Conservation (phyloP, 2,329 filamentous ascomycete species). For the Emmonsiellopsis sp. region DNA sequence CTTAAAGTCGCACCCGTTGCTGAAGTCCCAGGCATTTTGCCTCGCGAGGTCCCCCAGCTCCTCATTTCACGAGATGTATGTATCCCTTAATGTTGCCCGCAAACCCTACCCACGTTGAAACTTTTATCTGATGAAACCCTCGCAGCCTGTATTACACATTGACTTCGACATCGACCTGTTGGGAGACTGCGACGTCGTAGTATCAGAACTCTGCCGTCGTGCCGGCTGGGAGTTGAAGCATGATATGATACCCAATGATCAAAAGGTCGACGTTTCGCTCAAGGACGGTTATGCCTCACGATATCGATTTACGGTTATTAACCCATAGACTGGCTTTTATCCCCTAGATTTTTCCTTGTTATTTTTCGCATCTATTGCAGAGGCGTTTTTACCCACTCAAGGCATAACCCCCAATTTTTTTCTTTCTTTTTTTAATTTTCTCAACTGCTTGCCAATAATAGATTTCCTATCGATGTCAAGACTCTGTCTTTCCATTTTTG, state of each 20-base stretch:
- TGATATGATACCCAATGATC: constrained; percentile 67
- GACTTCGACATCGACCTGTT: constrained; percentile 94
- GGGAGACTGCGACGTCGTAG: constrained; percentile 88
- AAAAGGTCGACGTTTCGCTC: constrained; percentile 49
- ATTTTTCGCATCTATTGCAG: neutral
- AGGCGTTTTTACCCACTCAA: constrained; percentile 39
- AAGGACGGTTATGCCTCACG: constrained; percentile 41
- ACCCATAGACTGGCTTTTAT: constrained; percentile 5
- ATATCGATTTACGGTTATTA: constrained; percentile 32
- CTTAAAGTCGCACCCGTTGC: constrained; percentile 93
- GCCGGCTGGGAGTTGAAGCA: constrained; percentile 74
- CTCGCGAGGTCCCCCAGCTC: constrained; percentile 74
- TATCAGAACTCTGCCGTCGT: constrained; percentile 73
- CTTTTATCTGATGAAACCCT: constrained; percentile 1
- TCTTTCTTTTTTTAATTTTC: constrained; percentile 32
- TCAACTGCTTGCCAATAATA: neutral
- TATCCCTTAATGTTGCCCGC: constrained; percentile 5
- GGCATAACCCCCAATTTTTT: constrained; percentile 31
- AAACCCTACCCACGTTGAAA: neutral
- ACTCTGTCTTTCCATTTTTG: neutral
- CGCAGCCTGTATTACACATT: constrained; percentile 67
- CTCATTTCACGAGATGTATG: constrained; percentile 71
- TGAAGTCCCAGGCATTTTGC: constrained; percentile 75
- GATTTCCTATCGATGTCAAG: constrained; percentile 3
- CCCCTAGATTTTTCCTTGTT: constrained; percentile 13